Evolutionary conservation across 2,329 filamentous ascomycete species (phyloP).

Genomic region (Ascocoryne sarcoides): DNA sequence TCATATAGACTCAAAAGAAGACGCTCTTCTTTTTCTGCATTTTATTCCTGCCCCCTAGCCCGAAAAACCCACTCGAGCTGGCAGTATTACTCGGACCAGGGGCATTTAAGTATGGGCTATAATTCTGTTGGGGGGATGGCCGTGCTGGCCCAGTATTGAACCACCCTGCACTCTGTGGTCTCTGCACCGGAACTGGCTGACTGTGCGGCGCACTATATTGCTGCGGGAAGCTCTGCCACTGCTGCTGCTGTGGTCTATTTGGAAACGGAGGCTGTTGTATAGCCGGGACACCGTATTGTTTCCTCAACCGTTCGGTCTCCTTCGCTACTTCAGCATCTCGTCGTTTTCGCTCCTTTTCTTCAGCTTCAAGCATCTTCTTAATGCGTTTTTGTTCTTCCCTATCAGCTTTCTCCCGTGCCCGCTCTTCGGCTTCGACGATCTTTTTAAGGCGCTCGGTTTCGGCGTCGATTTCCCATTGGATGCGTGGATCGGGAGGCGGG

Average conservation of each 20-base stretch:
- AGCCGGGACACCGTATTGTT: constrained; percentile 47
- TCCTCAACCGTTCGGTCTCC: constrained; percentile 74
- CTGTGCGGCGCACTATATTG: constrained; percentile 23
- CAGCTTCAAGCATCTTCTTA: constrained; percentile 56
- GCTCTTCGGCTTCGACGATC: constrained; percentile 36
- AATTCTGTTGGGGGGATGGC: constrained; percentile 4
- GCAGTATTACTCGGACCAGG: constrained; percentile 24
- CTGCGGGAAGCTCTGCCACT: constrained; percentile 13
- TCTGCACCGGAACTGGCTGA: constrained; percentile 18
- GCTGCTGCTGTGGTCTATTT: constrained; percentile 11
- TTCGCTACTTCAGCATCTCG: constrained; percentile 55
- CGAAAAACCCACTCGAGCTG: constrained; percentile 38
- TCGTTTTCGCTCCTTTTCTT: constrained; percentile 50
- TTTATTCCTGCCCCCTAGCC: constrained; percentile 29
- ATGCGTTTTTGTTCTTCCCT: constrained; percentile 49
- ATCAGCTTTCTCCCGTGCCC: constrained; percentile 46
- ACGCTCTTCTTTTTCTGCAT: constrained; percentile 28
- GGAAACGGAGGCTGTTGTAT: constrained; percentile 8
- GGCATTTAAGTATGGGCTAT: constrained; percentile 23
- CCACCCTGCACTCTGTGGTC: constrained; percentile 21
- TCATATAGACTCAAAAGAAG: constrained; percentile 10
- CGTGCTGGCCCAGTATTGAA: constrained; percentile 2
- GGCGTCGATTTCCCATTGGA: constrained; percentile 48
- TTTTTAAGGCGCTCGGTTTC: constrained; percentile 67
- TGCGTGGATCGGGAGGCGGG: constrained; percentile 24